Percentiles rank a stretch among this genome's conserved stretches.
phyloP scores from a whole-genome alignment of 2,329 filamentous ascomycete species.

The Epichloe brachyelytri region DNA sequence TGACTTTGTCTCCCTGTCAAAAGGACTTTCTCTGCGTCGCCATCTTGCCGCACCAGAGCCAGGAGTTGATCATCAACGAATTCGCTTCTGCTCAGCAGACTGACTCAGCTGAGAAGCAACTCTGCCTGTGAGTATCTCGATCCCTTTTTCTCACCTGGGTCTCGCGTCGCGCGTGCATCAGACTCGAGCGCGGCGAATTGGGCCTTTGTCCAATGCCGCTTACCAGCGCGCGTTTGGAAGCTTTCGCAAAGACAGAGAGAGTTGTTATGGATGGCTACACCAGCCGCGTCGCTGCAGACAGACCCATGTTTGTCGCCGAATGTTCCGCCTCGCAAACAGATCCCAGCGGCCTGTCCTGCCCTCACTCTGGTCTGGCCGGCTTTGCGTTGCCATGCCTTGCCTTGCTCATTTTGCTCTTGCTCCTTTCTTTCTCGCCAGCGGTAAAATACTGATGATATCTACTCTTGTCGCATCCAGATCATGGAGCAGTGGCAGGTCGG shows the following conservation, averaged over 20 bases:
- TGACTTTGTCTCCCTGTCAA: slow-evolving; percentile 8
- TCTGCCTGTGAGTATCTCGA: slow-evolving; percentile 23
- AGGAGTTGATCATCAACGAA: slow-evolving; percentile 11
- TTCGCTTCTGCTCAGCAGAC: slow-evolving; percentile 11
- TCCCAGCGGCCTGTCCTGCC: background rate
- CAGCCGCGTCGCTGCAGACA: slow-evolving; percentile 11
- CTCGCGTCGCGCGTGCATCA: slow-evolving; percentile 2
- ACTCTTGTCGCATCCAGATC: slow-evolving; percentile 25
- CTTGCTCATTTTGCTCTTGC: slow-evolving; percentile 2
- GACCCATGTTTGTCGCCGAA: slow-evolving; percentile 9
- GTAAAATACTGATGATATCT: slow-evolving; percentile 14
- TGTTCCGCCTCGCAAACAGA: slow-evolving; percentile 6
- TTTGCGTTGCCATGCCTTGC: slow-evolving; percentile 6
- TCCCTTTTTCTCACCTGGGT: slow-evolving; percentile 8
- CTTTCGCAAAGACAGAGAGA: slow-evolving; percentile 2
- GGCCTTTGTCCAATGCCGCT: slow-evolving; percentile 4
- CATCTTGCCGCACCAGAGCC: slow-evolving; percentile 9
- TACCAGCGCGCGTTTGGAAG: slow-evolving; percentile 9
- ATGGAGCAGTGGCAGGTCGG: slow-evolving; percentile 52
- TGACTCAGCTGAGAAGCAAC: slow-evolving; percentile 15
- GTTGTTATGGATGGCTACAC: slow-evolving; percentile 8
- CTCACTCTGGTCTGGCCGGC: slow-evolving; percentile 4
- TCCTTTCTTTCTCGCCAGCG: slow-evolving; percentile 6
- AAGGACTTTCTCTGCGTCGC: slow-evolving; percentile 8
- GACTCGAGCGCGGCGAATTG: background rate